These are phyloP conservation scores for Auriscalpium microsporum DNA, from an alignment of 768 basidiomycete genomes.

Conservation along the genomic window DNA sequence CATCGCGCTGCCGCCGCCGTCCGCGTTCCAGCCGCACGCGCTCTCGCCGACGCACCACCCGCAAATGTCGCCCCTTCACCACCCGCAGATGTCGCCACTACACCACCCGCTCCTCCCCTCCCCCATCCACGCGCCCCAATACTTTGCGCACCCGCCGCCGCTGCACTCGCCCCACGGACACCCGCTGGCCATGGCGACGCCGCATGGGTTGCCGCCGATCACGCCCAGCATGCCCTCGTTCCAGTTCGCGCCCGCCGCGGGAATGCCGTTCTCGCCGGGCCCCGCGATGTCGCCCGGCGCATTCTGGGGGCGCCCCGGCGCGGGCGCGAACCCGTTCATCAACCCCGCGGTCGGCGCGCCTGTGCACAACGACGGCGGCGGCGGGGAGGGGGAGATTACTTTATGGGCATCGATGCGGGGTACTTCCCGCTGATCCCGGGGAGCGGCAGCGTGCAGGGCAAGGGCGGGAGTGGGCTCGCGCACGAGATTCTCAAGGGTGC, in stretches of 20 bases:
- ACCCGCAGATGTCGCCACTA: constrained; percentile 28
- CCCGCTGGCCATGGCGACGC: constrained; percentile 40
- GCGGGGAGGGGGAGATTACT: constrained; percentile 29
- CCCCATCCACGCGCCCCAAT: constrained; percentile 31
- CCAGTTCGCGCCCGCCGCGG: constrained; percentile 61
- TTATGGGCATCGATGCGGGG: constrained; percentile 21
- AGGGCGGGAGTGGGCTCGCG: constrained; percentile 21
- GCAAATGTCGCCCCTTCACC: constrained; percentile 2
- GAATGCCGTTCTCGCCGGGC: constrained; percentile 50
- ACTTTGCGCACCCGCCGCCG: constrained; percentile 2
- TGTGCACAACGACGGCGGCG: constrained; percentile 23
- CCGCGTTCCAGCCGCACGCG: constrained; percentile 29
- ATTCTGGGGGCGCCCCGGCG: constrained; percentile 58
- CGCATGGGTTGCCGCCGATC: constrained; percentile 82
- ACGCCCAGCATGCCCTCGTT: constrained; percentile 98
- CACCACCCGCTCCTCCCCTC: constrained; percentile 22
- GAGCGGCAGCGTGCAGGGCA: neutral
- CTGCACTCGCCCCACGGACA: constrained; percentile 24
- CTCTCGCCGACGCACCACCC: constrained; percentile 11
- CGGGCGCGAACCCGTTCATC: constrained; percentile 32
- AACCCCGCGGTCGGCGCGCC: constrained; percentile 62
- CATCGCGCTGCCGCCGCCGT: constrained; percentile 59
- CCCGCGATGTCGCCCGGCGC: constrained; percentile 66
- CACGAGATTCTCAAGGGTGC: constrained; percentile 19
- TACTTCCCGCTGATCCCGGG: constrained; percentile 37